Evolutionary conservation across 2,329 filamentous ascomycete genomes (phyloP).

Genomic region (Colletotrichum liaoningense): DNA sequence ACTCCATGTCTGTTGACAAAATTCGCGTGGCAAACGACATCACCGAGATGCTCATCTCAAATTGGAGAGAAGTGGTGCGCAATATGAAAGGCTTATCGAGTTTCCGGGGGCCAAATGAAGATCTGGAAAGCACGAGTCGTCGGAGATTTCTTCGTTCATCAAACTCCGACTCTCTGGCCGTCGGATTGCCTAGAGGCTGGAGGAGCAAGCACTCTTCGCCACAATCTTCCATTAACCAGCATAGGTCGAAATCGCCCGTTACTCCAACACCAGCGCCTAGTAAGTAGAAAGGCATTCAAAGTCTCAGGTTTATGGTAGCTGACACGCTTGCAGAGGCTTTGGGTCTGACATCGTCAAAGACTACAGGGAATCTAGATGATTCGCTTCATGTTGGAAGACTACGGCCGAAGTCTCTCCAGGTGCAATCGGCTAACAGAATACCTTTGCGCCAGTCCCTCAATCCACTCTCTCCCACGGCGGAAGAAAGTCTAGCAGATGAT

Average conservation of each 20-base stretch:
- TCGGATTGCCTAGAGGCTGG: slow-evolving; percentile 52
- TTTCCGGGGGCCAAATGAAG: slow-evolving; percentile 40
- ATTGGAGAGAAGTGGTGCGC: slow-evolving; percentile 73
- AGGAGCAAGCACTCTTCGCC: slow-evolving; percentile 37
- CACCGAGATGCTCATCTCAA: slow-evolving; percentile 72
- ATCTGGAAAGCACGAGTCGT: slow-evolving; percentile 28
- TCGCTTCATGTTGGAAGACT: slow-evolving; percentile 33
- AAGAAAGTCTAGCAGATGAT: slow-evolving; percentile 40
- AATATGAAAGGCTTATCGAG: slow-evolving; percentile 65
- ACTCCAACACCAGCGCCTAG: slow-evolving; percentile 46
- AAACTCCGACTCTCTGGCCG: slow-evolving; percentile 52
- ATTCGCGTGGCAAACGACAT: slow-evolving; percentile 68
- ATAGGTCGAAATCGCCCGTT: slow-evolving; percentile 50
- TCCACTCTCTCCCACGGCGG: slow-evolving; percentile 44
- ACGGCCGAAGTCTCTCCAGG: slow-evolving; percentile 35
- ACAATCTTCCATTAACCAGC: slow-evolving; percentile 37
- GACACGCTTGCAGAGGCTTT: slow-evolving; percentile 22
- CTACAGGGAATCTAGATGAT: slow-evolving; percentile 12
- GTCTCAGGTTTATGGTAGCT: slow-evolving; percentile 22
- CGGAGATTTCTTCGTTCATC: slow-evolving; percentile 49
- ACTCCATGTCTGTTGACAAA: slow-evolving; percentile 60
- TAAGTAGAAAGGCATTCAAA: slow-evolving; percentile 36
- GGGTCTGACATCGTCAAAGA: slow-evolving; percentile 10
- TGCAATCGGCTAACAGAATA: slow-evolving; percentile 31
- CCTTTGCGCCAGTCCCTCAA: slow-evolving; percentile 34